These are phyloP conservation scores for Saitozyma sp. DNA, from an alignment of 768 basidiomycete genomes.

Conservation along the genomic window DNA sequence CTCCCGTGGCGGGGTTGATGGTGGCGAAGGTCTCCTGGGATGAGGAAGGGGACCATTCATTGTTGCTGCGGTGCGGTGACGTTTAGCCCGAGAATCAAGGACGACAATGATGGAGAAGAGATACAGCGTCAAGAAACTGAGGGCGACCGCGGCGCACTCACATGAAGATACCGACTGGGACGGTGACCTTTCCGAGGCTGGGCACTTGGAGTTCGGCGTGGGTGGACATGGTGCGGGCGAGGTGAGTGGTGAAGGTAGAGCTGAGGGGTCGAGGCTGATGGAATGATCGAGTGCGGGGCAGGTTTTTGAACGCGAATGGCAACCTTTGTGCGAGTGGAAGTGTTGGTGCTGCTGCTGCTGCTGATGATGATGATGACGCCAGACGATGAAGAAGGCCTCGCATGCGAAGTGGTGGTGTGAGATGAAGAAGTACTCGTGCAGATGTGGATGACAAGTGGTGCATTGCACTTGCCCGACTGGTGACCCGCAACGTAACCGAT, in stretches of 20 bases:
- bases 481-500: no score
- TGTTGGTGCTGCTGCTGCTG: no score
- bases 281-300: no score
- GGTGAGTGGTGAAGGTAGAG: not conserved
- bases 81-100: not conserved
- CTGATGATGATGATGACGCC: no score
- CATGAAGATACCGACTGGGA: slow-evolving; percentile 31
- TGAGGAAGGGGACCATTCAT: slow-evolving; percentile 13
- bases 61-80: slow-evolving; percentile 1
- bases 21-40: slow-evolving; percentile 47
- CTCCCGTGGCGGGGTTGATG: slow-evolving; percentile 62
- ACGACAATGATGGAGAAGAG: not conserved
- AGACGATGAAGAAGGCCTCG: no score
- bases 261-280: no score
- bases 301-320: no score
- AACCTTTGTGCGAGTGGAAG: no score
- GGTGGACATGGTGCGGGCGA: slow-evolving; percentile 8
- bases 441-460: no score
- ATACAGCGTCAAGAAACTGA: not conserved
- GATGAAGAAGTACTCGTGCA: no score
- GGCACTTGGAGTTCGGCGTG: slow-evolving; percentile 14
- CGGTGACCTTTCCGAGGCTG: slow-evolving; percentile 12
- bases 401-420: no score
- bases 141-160: slow-evolving; percentile 1
- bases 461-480: no score